These are phyloP conservation scores for Kodamaea kaohsiungensis DNA, from an alignment of 805 yeast genomes.

Conservation along the genomic window DNA sequence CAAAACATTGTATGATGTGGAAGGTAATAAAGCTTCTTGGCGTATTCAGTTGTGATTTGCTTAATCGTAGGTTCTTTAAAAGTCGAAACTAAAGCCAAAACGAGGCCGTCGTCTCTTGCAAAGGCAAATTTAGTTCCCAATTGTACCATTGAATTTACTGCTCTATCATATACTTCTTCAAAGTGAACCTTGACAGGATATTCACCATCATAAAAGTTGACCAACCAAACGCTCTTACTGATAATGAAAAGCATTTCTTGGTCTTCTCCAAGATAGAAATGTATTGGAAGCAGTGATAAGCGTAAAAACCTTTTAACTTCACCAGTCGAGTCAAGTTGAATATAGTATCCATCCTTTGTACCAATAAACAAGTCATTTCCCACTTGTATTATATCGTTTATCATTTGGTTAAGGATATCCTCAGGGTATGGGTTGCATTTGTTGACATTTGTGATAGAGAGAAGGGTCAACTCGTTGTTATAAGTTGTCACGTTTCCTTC, in stretches of 20 bases:
- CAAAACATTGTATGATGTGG: conserved; percentile 30
- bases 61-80: conserved; percentile 25
- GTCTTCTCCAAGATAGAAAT: conserved; percentile 19
- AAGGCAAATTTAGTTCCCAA: conserved; percentile 18
- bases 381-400: conserved; percentile 16
- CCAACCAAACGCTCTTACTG: conserved; percentile 34
- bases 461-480: not conserved
- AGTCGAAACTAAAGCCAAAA: conserved; percentile 25
- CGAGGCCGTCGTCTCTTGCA: conserved; percentile 40
- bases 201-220: conserved; percentile 27
- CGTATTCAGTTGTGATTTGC: conserved; percentile 34
- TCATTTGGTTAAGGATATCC: not conserved
- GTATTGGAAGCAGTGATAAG: conserved; percentile 29
- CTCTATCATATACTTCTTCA: conserved; percentile 36
- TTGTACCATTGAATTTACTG: conserved; percentile 19
- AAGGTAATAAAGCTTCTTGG: conserved; percentile 32
- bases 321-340: conserved; percentile 18
- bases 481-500: conserved; percentile 2
- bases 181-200: conserved; percentile 34
- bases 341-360: conserved; percentile 32
- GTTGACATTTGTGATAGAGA: not conserved
- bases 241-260: conserved; percentile 22
- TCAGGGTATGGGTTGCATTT: conserved; percentile 8
- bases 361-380: conserved; percentile 25
- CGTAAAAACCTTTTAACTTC: conserved; percentile 19